Conservation (phyloP, 352 stramenopile genomes). For the Plasmopara muralis region DNA sequence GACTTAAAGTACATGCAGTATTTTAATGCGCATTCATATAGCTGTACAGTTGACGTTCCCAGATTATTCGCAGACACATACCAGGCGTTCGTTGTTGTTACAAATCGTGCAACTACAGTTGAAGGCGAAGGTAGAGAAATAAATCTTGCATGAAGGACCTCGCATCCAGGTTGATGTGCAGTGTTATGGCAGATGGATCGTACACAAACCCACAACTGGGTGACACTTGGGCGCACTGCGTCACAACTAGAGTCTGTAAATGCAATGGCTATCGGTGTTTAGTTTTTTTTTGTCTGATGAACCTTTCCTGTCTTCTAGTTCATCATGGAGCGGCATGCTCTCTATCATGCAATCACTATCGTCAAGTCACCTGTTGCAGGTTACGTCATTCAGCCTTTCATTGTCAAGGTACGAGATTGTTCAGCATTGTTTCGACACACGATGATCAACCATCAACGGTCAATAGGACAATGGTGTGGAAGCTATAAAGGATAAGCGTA, state of each 20-base stretch:
- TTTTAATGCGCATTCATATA: background rate
- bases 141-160: background rate
- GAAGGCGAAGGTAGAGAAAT: slow-evolving; percentile 20
- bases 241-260: slow-evolving; percentile 44
- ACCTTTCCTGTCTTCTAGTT: slow-evolving; percentile 24
- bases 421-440: background rate
- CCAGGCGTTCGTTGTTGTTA: slow-evolving; percentile 56
- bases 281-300: background rate
- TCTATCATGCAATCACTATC: slow-evolving; percentile 46
- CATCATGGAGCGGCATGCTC: slow-evolving; percentile 50
- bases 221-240: slow-evolving; percentile 62
- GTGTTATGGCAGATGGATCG: slow-evolving; percentile 25
- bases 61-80: slow-evolving; percentile 63
- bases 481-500: slow-evolving; percentile 16
- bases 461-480: slow-evolving; percentile 39
- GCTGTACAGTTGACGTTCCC: background rate
- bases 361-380: slow-evolving; percentile 55
- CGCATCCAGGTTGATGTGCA: slow-evolving; percentile 3
- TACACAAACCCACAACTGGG: slow-evolving; percentile 62
- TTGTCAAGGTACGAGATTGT: slow-evolving; percentile 36
- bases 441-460: background rate
- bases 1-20: slow-evolving; percentile 39
- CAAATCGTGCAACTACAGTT: slow-evolving; percentile 52
- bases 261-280: background rate
- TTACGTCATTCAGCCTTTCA: slow-evolving; percentile 57